These are phyloP conservation scores for Monilinia aucupariae DNA, from an alignment of 2,329 filamentous ascomycete genomes.

Conservation along the genomic window DNA sequence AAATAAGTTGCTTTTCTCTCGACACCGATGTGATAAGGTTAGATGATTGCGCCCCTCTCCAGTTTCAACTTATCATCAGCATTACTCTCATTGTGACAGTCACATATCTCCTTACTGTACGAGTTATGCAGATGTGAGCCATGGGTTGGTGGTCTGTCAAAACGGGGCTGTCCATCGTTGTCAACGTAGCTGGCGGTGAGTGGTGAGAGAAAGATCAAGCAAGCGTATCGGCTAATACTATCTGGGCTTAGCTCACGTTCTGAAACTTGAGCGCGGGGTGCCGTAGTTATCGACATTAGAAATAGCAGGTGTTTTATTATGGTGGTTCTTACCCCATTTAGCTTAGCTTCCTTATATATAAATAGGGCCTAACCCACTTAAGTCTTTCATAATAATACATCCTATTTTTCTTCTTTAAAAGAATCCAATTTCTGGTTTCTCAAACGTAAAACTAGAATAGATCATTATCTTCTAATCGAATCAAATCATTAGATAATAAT, in stretches of 20 bases:
- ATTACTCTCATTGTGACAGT: neutral
- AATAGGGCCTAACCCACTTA: too few species aligned
- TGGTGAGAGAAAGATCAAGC: neutral
- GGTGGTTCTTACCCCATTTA: too few species aligned
- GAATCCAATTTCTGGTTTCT: too few species aligned
- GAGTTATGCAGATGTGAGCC: slow-evolving; percentile 8
- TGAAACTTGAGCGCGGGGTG: too few species aligned
- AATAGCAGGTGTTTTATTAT: too few species aligned
- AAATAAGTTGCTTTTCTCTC: neutral
- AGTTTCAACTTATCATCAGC: slow-evolving; percentile 10
- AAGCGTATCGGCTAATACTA: neutral
- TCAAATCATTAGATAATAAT: too few species aligned
- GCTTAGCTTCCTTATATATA: too few species aligned
- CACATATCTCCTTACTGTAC: neutral
- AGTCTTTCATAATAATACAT: too few species aligned
- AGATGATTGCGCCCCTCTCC: slow-evolving; percentile 5
- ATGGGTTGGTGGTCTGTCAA: neutral
- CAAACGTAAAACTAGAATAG: too few species aligned
- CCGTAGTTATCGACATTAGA: too few species aligned
- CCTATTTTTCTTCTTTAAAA: too few species aligned
- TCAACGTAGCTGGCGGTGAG: slow-evolving; percentile 16
- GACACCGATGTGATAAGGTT: neutral
- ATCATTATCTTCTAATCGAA: too few species aligned
- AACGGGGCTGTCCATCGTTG: slow-evolving; percentile 1
- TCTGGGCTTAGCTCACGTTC: neutral